These are phyloP conservation scores for Penicillium sclerotiorum DNA, from an alignment of 2,329 filamentous ascomycete genomes.

Conservation along the genomic window DNA sequence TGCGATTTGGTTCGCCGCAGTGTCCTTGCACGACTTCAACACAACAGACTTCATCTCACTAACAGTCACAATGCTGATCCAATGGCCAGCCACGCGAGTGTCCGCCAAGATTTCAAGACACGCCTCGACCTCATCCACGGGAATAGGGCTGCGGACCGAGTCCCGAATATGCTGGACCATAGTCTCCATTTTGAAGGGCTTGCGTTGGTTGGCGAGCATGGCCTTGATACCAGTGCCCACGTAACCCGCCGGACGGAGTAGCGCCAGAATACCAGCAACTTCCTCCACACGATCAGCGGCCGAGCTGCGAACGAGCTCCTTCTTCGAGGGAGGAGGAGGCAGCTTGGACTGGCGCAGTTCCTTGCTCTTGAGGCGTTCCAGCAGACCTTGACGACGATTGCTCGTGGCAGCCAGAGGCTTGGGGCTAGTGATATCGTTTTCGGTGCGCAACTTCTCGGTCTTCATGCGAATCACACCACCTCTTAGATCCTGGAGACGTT, in stretches of 20 bases:
- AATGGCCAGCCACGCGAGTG: conserved; percentile 51
- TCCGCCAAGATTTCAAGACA: conserved; percentile 53
- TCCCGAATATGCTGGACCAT: conserved; percentile 68
- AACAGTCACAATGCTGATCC: conserved; percentile 53
- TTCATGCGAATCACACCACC: conserved; percentile 42
- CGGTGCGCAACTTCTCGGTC: conserved; percentile 33
- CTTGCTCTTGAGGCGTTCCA: conserved; percentile 76
- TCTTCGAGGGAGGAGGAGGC: conserved; percentile 51
- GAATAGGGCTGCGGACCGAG: conserved; percentile 59
- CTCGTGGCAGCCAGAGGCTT: conserved; percentile 32
- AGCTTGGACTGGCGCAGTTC: conserved; percentile 55
- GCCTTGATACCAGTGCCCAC: conserved; percentile 35
- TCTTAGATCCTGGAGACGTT: conserved; percentile 44
- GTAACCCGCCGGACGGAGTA: conserved; percentile 53
- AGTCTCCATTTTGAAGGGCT: conserved; percentile 67
- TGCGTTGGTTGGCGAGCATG: conserved; percentile 48
- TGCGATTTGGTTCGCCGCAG: conserved; percentile 40
- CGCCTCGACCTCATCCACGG: conserved; percentile 49
- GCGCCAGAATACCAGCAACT: conserved; percentile 67
- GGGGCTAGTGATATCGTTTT: conserved; percentile 18
- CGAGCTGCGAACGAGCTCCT: conserved; percentile 62
- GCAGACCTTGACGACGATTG: conserved; percentile 61
- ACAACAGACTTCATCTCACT: conserved; percentile 51
- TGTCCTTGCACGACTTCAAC: conserved; percentile 44
- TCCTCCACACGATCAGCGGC: conserved; percentile 71